A percentile compares a stretch with the other conserved stretches of the same genome.
These are phyloP conservation scores for Exidia glandulosa DNA, from an alignment of 768 basidiomycete genomes.

Conservation along the genomic window DNA sequence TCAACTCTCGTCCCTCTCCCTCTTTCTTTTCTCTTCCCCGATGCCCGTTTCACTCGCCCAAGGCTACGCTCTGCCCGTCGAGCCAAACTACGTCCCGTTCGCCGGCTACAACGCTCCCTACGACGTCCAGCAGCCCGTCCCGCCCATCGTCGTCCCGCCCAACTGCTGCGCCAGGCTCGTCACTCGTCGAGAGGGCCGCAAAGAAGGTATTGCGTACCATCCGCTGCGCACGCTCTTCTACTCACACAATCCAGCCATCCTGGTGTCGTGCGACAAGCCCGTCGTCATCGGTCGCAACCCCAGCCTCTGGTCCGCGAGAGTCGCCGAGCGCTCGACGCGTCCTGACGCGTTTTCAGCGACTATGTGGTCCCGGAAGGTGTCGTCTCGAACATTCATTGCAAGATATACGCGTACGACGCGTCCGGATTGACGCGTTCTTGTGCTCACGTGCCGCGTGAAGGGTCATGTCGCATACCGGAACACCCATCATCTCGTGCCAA, in stretches of 20 bases:
- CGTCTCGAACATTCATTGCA: conserved; percentile 66
- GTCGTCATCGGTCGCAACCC: conserved; percentile 63
- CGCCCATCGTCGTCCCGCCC: no score
- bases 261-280: conserved; percentile 51
- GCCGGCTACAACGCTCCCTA: no score
- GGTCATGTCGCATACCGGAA: conserved; percentile 58
- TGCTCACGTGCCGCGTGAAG: conserved; percentile 23
- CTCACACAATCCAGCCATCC: conserved; percentile 35
- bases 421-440: background rate
- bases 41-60: no score
- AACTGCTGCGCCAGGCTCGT: background rate
- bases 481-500: conserved; percentile 70
- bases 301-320: conserved; percentile 40
- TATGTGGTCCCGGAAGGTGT: conserved; percentile 54
- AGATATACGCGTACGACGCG: conserved; percentile 54
- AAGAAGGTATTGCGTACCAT: background rate
- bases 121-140: background rate
- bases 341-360: conserved; percentile 21
- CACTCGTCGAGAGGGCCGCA: background rate
- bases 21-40: no score
- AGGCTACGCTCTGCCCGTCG: no score
- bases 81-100: no score
- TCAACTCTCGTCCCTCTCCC: no score
- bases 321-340: background rate
- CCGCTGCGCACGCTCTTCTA: no score